phyloP scores from a whole-genome alignment of 441 rosid species.

The Eutrema salsugineum region DNA sequence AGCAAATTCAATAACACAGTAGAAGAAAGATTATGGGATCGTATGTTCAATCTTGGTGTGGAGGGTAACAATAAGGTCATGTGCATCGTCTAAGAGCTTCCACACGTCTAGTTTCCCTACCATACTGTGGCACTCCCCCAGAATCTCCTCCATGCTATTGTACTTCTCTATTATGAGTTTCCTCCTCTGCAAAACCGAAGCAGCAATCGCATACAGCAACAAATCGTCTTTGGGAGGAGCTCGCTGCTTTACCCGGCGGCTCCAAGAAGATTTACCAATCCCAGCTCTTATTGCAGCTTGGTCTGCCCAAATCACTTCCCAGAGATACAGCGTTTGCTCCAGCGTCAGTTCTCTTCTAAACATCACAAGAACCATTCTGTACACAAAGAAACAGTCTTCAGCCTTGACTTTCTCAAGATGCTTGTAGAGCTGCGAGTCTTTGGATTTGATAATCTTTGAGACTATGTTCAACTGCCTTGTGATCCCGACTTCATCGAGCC shows the following conservation, averaged over 20 bases:
- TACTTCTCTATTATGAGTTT: conserved; percentile 75
- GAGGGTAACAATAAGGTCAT: conserved; percentile 65
- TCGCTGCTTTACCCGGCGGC: conserved; percentile 59
- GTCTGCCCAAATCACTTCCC: conserved; percentile 97
- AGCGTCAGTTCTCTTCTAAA: conserved; percentile 79
- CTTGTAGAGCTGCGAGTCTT: conserved; percentile 74
- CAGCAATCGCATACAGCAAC: conserved; percentile 72
- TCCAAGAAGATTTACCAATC: conserved; percentile 70
- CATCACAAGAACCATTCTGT: conserved; percentile 86
- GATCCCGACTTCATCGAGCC: conserved; percentile 86
- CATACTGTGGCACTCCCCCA: conserved; percentile 83
- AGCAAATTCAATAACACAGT: neutral
- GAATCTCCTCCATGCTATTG: conserved; percentile 81
- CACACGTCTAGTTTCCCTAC: conserved; percentile 87
- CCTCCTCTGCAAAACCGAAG: conserved; percentile 81
- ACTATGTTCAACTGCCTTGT: conserved; percentile 71
- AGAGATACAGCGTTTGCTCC: conserved; percentile 69
- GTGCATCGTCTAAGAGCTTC: conserved; percentile 90
- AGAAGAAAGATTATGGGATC: conserved; percentile 6
- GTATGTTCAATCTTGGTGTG: conserved; percentile 62
- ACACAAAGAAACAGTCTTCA: conserved; percentile 89
- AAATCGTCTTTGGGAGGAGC: conserved; percentile 84
- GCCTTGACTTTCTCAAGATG: conserved; percentile 86
- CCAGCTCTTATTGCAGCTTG: conserved; percentile 81
- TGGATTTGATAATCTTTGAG: conserved; percentile 72